phyloP scores from a whole-genome alignment of 2,329 filamentous ascomycete genomes.

The Alternaria sp. region DNA sequence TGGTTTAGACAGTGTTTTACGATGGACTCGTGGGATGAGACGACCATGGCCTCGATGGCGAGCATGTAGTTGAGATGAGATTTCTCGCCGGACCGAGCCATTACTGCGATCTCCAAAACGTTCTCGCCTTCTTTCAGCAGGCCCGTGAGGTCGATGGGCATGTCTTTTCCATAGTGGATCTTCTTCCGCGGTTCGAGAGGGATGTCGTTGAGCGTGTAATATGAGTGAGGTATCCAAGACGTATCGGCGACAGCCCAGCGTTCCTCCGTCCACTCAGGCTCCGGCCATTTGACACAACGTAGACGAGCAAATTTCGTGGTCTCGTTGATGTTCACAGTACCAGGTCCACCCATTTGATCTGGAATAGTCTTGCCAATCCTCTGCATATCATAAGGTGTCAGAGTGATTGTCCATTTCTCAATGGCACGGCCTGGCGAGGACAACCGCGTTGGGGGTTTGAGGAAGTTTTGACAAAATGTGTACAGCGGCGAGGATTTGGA shows the following conservation, averaged over 20 bases:
- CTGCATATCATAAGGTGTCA: conserved; percentile 49
- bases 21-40: conserved; percentile 54
- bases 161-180: conserved; percentile 74
- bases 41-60: conserved; percentile 73
- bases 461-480: conserved; percentile 63
- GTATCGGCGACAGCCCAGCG: conserved; percentile 71
- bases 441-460: conserved; percentile 54
- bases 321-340: conserved; percentile 50
- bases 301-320: conserved; percentile 70
- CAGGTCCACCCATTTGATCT: conserved; percentile 32
- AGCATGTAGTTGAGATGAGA: conserved; percentile 61
- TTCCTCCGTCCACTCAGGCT: conserved; percentile 46
- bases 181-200: conserved; percentile 67
- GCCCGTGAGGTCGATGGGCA: conserved; percentile 75
- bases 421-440: conserved; percentile 46
- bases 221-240: conserved; percentile 72
- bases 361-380: conserved; percentile 47
- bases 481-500: conserved; percentile 53
- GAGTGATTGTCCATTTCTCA: conserved; percentile 56
- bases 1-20: conserved; percentile 30
- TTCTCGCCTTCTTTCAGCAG: conserved; percentile 68
- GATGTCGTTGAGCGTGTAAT: conserved; percentile 69
- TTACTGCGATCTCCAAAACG: conserved; percentile 58
- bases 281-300: conserved; percentile 64
- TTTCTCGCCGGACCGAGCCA: conserved; percentile 40